Conservation (phyloP, 164 flowering plant species). For the Protea cynaroides region DNA sequence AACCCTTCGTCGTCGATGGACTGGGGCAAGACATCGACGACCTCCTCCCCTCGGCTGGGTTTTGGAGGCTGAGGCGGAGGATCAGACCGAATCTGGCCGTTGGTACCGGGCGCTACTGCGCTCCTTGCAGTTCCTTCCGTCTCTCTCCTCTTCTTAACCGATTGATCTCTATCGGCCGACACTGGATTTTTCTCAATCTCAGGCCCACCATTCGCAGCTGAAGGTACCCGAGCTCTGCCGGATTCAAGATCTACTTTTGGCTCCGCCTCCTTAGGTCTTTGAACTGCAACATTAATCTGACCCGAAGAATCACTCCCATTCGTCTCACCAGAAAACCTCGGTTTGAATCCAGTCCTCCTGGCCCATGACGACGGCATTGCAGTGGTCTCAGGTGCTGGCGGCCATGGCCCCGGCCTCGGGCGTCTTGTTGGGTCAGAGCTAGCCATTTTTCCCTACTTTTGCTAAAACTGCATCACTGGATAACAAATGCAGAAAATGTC, state of each 20-base stretch:
- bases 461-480: background rate
- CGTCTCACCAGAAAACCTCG: constrained; percentile 88
- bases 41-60: constrained; percentile 35
- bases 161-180: constrained; percentile 30
- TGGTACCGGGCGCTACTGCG: constrained; percentile 15
- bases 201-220: constrained; percentile 37
- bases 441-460: background rate
- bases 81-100: constrained; percentile 32
- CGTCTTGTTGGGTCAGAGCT: background rate
- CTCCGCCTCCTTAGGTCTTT: constrained; percentile 26
- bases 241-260: constrained; percentile 57
- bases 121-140: constrained; percentile 39
- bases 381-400: constrained; percentile 18
- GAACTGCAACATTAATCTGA: constrained; percentile 31
- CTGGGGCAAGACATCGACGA: constrained; percentile 47
- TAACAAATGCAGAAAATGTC: background rate
- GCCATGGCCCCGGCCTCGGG: background rate
- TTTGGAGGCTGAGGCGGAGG: constrained; percentile 12
- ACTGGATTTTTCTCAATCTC: constrained; percentile 21
- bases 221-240: constrained; percentile 34
- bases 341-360: constrained; percentile 71
- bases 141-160: constrained; percentile 57
- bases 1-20: constrained; percentile 57
- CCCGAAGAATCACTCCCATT: constrained; percentile 68
- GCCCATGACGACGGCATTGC: constrained; percentile 77